Evolutionary conservation across 1,284 basidiomycete genomes (phyloP).

Genomic region (Apiotrichum sp.): DNA sequence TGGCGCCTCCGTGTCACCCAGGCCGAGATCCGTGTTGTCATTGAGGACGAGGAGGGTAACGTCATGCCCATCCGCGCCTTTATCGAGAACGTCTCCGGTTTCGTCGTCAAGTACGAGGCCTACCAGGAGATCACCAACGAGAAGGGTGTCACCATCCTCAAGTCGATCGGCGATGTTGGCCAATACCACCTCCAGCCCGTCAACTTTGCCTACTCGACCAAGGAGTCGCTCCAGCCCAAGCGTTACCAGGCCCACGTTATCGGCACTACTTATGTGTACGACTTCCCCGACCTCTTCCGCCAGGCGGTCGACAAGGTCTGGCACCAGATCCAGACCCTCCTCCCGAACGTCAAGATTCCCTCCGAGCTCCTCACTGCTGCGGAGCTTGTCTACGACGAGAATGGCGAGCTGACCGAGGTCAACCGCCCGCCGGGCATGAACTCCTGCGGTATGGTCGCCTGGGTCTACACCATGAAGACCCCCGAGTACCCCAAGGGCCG

Average conservation of each 20-base stretch:
- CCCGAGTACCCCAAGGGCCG: conserved; percentile 92
- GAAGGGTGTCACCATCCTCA: conserved; percentile 86
- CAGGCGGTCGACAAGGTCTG: conserved; percentile 93
- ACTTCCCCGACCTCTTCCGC: conserved; percentile 97
- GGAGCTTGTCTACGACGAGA: conserved; percentile 91
- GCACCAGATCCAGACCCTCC: conserved; percentile 62
- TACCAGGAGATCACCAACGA: conserved; percentile 98
- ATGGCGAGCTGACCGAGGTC: conserved; percentile 83
- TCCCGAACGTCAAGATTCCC: conserved; percentile 66
- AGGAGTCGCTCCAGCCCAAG: conserved; percentile 97
- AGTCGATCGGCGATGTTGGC: conserved; percentile 85
- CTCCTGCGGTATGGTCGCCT: conserved; percentile 94
- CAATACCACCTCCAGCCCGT: conserved; percentile 90
- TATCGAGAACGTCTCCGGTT: conserved; percentile 97
- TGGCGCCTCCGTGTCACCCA: conserved; percentile 97
- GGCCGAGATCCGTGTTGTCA: conserved; percentile 90
- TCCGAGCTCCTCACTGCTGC: conserved; percentile 72
- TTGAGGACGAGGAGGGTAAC: conserved; percentile 89
- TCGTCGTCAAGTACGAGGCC: conserved; percentile 97
- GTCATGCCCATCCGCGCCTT: conserved; percentile 92
- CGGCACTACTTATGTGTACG: conserved; percentile 97
- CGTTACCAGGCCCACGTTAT: conserved; percentile 99
- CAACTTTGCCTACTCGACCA: conserved; percentile 87
- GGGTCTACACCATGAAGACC: conserved; percentile 89
- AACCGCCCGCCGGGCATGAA: conserved; percentile 90